Evolutionary conservation across 192 early-diverging fungal species (phyloP).

Genomic region (Lobosporangium transversale): DNA sequence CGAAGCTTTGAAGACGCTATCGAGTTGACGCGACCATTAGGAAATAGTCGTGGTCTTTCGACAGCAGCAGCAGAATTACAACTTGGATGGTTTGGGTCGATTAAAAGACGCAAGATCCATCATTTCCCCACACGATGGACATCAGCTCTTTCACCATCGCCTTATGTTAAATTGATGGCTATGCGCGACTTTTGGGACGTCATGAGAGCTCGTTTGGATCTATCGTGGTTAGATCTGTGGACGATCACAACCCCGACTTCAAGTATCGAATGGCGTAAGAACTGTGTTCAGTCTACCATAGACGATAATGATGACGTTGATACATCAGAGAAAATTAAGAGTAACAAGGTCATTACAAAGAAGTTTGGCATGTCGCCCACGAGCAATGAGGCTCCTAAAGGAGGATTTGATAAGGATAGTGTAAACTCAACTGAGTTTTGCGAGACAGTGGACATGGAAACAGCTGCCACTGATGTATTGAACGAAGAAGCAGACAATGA

Average conservation of each 20-base stretch:
- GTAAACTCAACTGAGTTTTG: too few relatives aligned
- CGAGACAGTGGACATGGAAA: too few relatives aligned
- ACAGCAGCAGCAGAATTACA: background rate
- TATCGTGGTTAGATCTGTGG: constrained; percentile 34
- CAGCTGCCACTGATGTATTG: too few relatives aligned
- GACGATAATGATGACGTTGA: too few relatives aligned
- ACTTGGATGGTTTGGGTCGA: constrained; percentile 33
- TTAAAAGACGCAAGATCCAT: constrained; percentile 48
- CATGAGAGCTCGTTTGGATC: constrained; percentile 32
- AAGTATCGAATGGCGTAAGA: too few relatives aligned
- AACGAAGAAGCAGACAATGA: too few relatives aligned
- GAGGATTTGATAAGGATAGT: constrained; percentile 3
- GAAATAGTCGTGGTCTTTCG: constrained; percentile 15
- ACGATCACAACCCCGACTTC: constrained; percentile 8
- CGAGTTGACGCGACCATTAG: constrained; percentile 32
- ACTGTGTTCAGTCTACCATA: too few relatives aligned
- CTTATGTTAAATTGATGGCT: constrained; percentile 33
- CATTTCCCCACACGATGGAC: constrained; percentile 47
- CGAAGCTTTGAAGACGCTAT: constrained; percentile 40
- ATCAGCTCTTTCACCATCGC: constrained; percentile 28
- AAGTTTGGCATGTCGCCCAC: too few relatives aligned
- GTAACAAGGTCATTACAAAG: too few relatives aligned
- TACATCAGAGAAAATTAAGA: too few relatives aligned
- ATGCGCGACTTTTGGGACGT: constrained; percentile 50
- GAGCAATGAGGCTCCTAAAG: too few relatives aligned